These are phyloP conservation scores for Fusarium agapanthi DNA, from an alignment of 2,329 filamentous ascomycete species.

Conservation along the genomic window DNA sequence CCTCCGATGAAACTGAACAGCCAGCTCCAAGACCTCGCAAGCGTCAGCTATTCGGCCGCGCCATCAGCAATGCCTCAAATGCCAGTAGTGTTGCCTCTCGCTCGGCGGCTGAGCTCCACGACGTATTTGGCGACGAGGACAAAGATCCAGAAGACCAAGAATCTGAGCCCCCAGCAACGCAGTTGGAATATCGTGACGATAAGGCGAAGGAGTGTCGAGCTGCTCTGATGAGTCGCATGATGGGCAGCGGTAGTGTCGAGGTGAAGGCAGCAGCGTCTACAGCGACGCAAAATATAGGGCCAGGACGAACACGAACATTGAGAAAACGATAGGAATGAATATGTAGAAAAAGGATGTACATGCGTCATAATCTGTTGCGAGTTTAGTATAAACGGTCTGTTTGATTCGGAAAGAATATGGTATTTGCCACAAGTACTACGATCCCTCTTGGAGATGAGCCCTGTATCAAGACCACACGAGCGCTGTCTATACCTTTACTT, in stretches of 20 bases:
- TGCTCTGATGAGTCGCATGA: conserved; percentile 57
- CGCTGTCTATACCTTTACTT: background rate
- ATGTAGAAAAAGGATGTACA: background rate
- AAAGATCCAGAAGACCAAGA: conserved; percentile 39
- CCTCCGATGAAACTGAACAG: conserved; percentile 24
- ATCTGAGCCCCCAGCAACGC: conserved; percentile 55
- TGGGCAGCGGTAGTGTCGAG: conserved; percentile 34
- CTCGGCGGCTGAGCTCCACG: conserved; percentile 47
- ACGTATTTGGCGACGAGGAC: conserved; percentile 33
- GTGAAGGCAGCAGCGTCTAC: conserved; percentile 17
- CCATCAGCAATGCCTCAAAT: conserved; percentile 65
- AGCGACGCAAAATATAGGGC: conserved; percentile 3
- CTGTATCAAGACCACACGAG: background rate
- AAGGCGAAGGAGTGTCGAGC: conserved; percentile 56
- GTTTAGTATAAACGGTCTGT: background rate
- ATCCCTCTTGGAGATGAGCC: background rate
- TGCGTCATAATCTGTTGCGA: background rate
- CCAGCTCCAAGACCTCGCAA: conserved; percentile 45
- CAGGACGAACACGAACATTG: conserved; percentile 30
- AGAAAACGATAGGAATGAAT: conserved; percentile 30
- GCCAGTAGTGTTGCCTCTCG: conserved; percentile 57
- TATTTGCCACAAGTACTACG: background rate
- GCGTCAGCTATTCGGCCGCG: conserved; percentile 65
- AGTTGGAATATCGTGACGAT: conserved; percentile 63
- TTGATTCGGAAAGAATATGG: background rate